These are phyloP conservation scores for Citrus cavaleriei DNA, from an alignment of 345 rosid genomes.

Conservation along the genomic window DNA sequence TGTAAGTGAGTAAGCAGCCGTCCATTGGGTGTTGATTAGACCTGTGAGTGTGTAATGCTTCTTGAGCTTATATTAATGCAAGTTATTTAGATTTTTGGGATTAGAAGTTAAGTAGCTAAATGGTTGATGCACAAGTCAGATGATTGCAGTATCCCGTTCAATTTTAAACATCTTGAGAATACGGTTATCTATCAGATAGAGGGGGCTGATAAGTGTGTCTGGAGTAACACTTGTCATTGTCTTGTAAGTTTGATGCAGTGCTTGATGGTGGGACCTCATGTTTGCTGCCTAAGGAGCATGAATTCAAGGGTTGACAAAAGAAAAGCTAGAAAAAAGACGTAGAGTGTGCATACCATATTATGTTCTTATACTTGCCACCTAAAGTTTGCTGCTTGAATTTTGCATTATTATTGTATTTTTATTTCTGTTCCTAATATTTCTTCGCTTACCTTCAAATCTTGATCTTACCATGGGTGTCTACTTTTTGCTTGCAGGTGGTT, in stretches of 20 bases:
- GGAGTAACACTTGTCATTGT: background rate
- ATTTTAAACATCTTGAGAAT: background rate
- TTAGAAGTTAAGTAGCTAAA: background rate
- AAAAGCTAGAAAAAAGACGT: background rate
- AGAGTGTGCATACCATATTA: background rate
- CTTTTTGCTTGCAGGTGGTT: slow-evolving; percentile 55
- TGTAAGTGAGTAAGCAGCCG: background rate
- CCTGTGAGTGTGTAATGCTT: background rate
- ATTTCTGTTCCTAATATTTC: background rate
- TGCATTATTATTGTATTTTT: background rate
- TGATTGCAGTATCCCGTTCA: background rate
- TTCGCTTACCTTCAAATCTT: background rate
- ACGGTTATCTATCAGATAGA: background rate
- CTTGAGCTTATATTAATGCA: background rate
- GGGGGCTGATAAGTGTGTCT: background rate
- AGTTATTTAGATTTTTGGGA: background rate
- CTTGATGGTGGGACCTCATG: background rate
- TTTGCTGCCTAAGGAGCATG: background rate
- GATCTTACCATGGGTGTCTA: background rate
- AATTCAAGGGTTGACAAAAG: background rate
- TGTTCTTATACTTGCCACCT: background rate
- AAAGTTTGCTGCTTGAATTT: background rate
- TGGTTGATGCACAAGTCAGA: background rate
- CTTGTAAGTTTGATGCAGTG: background rate
- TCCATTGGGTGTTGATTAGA: background rate